phyloP scores from a whole-genome alignment of 2,329 filamentous ascomycete genomes.

The Cytospora piceae region DNA sequence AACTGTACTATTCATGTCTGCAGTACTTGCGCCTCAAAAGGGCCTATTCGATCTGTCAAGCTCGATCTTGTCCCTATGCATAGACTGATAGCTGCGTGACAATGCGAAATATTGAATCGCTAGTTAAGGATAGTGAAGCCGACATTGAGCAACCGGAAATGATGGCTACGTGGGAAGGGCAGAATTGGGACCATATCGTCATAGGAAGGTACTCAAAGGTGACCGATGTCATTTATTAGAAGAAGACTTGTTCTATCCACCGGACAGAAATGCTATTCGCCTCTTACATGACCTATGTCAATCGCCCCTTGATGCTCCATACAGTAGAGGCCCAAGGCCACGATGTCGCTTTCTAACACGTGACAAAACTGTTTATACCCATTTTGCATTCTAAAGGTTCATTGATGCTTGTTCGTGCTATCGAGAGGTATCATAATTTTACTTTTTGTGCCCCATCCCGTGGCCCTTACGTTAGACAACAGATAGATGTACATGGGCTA shows the following conservation, averaged over 20 bases:
- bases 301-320: background rate
- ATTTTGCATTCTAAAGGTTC: background rate
- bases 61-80: background rate
- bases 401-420: slow-evolving; percentile 8
- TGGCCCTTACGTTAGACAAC: slow-evolving; percentile 12
- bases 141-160: too few species aligned
- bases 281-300: too few species aligned
- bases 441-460: slow-evolving; percentile 14
- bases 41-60: background rate
- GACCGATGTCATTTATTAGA: too few species aligned
- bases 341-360: background rate
- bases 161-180: too few species aligned
- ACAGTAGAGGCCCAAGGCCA: background rate
- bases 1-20: background rate
- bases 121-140: background rate
- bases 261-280: too few species aligned
- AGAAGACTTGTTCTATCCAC: too few species aligned
- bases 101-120: background rate
- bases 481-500: slow-evolving; percentile 14
- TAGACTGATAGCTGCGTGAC: background rate
- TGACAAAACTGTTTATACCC: background rate
- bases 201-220: too few species aligned
- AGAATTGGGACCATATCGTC: too few species aligned
- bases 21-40: background rate
- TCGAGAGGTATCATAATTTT: slow-evolving; percentile 25